Conservation (phyloP, 228 moss, liverwort and hornwort species). For the Sphagnum fallax region DNA sequence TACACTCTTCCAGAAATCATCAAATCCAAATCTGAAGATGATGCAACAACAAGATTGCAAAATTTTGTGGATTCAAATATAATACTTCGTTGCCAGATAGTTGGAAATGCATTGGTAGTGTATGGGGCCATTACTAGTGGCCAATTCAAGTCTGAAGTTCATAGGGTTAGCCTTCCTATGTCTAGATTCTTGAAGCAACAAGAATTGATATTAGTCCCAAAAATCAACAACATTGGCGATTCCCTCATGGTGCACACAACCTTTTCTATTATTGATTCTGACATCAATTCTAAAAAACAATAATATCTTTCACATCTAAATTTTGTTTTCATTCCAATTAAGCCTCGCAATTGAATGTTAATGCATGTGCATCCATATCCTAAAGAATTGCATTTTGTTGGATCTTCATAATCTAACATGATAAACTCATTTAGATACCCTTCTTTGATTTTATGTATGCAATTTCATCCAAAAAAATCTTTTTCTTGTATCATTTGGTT, state of each 20-base stretch:
- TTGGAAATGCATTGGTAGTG: constrained; percentile 75
- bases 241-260: constrained; percentile 25
- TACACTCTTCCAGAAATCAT: constrained; percentile 75
- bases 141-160: constrained; percentile 42
- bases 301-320: too few species aligned
- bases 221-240: constrained; percentile 36
- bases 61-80: constrained; percentile 38
- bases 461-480: too few species aligned
- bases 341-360: too few species aligned
- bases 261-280: too few species aligned
- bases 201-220: constrained; percentile 12
- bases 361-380: too few species aligned
- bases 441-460: too few species aligned
- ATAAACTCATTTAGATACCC: too few species aligned
- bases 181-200: constrained; percentile 25
- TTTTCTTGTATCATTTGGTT: too few species aligned
- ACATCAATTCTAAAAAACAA: too few species aligned
- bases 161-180: constrained; percentile 64
- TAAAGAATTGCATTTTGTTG: too few species aligned
- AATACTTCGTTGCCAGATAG: constrained; percentile 76
- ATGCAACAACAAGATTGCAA: constrained; percentile 36
- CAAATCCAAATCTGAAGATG: constrained; percentile 12
- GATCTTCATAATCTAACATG: too few species aligned
- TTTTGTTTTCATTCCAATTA: too few species aligned
- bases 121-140: constrained; percentile 81